These are phyloP conservation scores for Rosa lucieae DNA, from an alignment of 306 rosid genomes.

Conservation along the genomic window DNA sequence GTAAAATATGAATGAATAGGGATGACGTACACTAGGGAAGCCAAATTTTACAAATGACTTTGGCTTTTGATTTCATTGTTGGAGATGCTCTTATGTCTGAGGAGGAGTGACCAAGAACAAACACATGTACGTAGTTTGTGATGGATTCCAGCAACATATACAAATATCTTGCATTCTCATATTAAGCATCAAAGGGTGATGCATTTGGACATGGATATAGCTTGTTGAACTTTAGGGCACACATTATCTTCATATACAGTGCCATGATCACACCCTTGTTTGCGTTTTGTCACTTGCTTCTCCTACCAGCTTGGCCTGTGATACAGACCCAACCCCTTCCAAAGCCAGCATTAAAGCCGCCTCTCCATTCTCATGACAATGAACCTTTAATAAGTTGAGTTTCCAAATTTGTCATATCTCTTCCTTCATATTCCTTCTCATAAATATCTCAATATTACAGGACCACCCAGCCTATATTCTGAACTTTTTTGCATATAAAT, in stretches of 20 bases:
- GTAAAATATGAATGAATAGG: no score
- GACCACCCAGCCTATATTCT: background rate
- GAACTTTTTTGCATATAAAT: background rate
- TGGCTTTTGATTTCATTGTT: no score
- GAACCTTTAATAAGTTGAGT: background rate
- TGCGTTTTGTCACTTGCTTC: slow-evolving; percentile 35
- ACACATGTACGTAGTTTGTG: slow-evolving; percentile 1
- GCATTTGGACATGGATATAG: background rate
- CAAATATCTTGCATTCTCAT: background rate
- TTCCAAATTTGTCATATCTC: no score
- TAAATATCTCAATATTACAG: background rate
- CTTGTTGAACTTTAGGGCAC: slow-evolving; percentile 47
- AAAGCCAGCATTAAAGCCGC: slow-evolving; percentile 8
- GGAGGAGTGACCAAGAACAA: background rate
- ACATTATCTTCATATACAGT: slow-evolving; percentile 40
- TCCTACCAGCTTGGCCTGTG: slow-evolving; percentile 47
- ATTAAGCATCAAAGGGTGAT: slow-evolving; percentile 12
- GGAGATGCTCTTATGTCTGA: no score
- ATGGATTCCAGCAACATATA: slow-evolving; percentile 19
- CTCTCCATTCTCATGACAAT: slow-evolving; percentile 16
- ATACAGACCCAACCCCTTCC: slow-evolving; percentile 23
- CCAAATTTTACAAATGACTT: no score
- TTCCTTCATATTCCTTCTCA: background rate
- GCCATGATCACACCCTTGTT: slow-evolving; percentile 39
- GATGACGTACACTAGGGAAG: no score